Percentiles rank a stretch among this genome's conserved stretches.
Conservation (phyloP, 139 green algal genomes). For the Diplosphaera chodatii region DNA sequence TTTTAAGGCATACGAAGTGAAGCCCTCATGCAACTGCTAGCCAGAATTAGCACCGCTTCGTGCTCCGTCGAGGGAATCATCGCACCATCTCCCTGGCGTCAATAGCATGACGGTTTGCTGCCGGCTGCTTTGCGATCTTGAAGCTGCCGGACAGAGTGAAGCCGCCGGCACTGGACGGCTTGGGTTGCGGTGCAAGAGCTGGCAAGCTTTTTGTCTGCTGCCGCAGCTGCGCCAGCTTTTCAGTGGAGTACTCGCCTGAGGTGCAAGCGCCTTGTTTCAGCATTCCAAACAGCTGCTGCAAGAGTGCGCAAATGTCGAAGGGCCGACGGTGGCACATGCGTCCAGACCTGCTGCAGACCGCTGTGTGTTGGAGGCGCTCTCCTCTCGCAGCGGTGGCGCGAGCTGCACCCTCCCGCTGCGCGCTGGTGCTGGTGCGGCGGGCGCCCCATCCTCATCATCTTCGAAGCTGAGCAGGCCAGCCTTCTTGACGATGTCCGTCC, state of each 20-base stretch:
- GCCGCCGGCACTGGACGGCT: not conserved
- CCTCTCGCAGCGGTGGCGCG: not conserved
- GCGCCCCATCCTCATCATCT: not conserved
- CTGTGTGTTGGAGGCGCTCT: not conserved
- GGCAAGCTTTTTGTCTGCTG: slow-evolving; percentile 35
- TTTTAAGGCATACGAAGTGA: too few species aligned
- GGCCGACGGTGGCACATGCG: too few species aligned
- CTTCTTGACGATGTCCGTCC: not conserved
- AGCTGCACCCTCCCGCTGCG: not conserved
- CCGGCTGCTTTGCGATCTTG: slow-evolving; percentile 37
- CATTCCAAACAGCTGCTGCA: too few species aligned
- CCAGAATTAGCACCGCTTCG: too few species aligned
- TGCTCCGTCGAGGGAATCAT: too few species aligned
- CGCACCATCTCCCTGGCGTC: not conserved
- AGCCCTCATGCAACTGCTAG: too few species aligned
- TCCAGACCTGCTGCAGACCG: not conserved
- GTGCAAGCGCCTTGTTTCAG: not conserved
- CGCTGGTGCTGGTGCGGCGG: too few species aligned
- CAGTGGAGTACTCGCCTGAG: slow-evolving; percentile 60
- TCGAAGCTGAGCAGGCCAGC: not conserved
- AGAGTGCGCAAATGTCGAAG: too few species aligned
- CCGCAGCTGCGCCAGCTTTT: slow-evolving; percentile 51
- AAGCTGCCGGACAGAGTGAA: slow-evolving; percentile 72
- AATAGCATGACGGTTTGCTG: slow-evolving; percentile 42
- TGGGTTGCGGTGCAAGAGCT: not conserved